Percentiles rank a stretch among this genome's conserved stretches.
Evolutionary conservation across 176 grass and related monocot species (phyloP).

Genomic region (Bonia amplexicaulis): DNA sequence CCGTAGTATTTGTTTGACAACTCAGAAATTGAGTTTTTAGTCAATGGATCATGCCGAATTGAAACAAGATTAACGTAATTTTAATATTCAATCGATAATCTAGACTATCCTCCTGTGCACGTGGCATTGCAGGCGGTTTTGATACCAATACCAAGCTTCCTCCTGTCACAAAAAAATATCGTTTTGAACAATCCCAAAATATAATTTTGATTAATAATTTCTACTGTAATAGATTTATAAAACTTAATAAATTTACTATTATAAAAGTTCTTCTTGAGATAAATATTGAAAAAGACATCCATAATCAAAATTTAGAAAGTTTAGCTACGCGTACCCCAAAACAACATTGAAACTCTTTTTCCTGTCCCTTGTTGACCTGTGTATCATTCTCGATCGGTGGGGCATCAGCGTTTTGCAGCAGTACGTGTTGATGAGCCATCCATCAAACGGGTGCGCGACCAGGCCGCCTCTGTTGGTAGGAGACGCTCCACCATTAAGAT

Average conservation of each 20-base stretch:
- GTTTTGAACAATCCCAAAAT: too few relatives aligned
- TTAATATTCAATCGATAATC: neutral
- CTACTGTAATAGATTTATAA: too few relatives aligned
- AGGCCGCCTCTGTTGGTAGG: neutral
- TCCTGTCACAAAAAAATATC: too few relatives aligned
- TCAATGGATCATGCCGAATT: neutral
- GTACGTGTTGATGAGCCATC: slow-evolving; percentile 4
- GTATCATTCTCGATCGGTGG: neutral
- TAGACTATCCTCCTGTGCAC: neutral
- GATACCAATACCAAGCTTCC: neutral
- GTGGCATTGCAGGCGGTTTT: neutral
- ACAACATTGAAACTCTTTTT: too few relatives aligned
- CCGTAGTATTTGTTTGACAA: neutral
- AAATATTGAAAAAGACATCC: too few relatives aligned
- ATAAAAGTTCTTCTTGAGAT: too few relatives aligned
- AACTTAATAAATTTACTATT: too few relatives aligned
- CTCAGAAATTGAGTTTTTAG: neutral
- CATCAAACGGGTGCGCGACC: slow-evolving; percentile 18
- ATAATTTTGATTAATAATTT: too few relatives aligned
- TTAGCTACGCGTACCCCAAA: accelerated
- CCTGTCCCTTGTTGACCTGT: neutral
- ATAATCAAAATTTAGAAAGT: too few relatives aligned
- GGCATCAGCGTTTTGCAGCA: neutral
- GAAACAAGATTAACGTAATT: neutral
- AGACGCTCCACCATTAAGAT: neutral